Evolutionary conservation across 768 basidiomycete species (phyloP), one percentile per base, ranked within the genome.

Genomic region (Xerocomellus intermedius): DNA sequence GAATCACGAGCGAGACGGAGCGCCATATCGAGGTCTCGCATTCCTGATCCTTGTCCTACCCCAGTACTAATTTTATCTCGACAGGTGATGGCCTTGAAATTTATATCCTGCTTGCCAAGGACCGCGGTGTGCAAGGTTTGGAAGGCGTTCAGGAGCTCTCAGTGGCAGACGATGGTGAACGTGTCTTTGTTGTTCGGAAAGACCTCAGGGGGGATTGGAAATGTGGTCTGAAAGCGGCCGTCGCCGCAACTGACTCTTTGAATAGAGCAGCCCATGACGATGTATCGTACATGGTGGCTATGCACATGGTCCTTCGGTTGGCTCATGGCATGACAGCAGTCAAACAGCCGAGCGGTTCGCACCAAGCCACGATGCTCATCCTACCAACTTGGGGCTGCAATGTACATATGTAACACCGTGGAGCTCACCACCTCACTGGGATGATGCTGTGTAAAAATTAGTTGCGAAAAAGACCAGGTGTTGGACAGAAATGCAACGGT

Each of bases 51-150:
- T 41, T 2, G n/a, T n/a, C n/a, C n/a, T 52, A 10, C n/a, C 37
- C 30, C 12, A 8, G 30, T 52, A 36, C 55, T 64, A 14, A 61
- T 24, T 36, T 39, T 42, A 35, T 51, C 45, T 37, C 22, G 36
- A 38, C 63, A 92, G 90, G 95, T 42, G 95, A 98, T 70, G 93
- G 92, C 5, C 81, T 98, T 35, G 94, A 98, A 69, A 90, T 96
- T 58, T 96, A 87, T 66, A 80, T 98, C 53, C 86, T 92, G 42
- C 79, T 95, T 42, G 83, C 90, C 33, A 83, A 79, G 64, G 87
- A 80, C 39, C 83, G 85, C 30, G 76, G 77, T 30, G 63, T 83
- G 50, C 82, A 86, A 57, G 84, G 80, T 3, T 68, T 89, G 52
- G 82, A 82, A 17, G 84, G 84, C 24, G 65, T 82, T 26, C 81